Conservation (phyloP, 176 grass and related monocot species). For the Otatea glauca region DNA sequence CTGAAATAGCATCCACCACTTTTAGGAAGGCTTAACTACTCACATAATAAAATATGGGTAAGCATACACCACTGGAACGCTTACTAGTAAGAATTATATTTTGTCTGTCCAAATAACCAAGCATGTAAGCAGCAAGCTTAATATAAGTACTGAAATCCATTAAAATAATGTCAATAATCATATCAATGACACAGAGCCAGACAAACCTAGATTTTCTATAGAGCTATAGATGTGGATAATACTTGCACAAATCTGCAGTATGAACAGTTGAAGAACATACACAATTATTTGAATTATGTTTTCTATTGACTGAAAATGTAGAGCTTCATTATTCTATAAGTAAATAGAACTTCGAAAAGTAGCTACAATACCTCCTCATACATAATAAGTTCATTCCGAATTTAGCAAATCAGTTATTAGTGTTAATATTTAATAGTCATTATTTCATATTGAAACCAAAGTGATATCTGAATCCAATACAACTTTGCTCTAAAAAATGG, state of each 20-base stretch:
- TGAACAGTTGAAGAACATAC: not conserved
- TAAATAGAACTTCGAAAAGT: not conserved
- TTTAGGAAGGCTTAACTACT: constrained; percentile 1
- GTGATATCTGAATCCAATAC: not conserved
- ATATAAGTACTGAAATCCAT: not conserved
- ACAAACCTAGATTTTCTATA: not conserved
- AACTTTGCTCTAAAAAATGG: not conserved
- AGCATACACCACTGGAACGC: not conserved
- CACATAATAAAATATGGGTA: not conserved
- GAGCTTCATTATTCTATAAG: not conserved
- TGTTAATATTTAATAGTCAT: not conserved
- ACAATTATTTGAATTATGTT: not conserved
- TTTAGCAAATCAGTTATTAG: not conserved
- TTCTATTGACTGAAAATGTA: not conserved
- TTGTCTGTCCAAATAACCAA: not conserved
- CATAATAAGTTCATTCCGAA: not conserved
- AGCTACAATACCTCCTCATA: not conserved
- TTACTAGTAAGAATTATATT: not conserved
- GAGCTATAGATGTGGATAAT: not conserved
- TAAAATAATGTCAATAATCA: not conserved
- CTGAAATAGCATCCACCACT: not conserved
- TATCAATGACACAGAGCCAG: not conserved
- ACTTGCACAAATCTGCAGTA: not conserved
- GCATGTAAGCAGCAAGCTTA: not conserved
- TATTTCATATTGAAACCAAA: not conserved